A percentile compares a stretch with the other conserved stretches of the same genome.
Evolutionary conservation across 1,139 yeast species (phyloP).

Genomic region (Saccharomyces pastorianus): DNA sequence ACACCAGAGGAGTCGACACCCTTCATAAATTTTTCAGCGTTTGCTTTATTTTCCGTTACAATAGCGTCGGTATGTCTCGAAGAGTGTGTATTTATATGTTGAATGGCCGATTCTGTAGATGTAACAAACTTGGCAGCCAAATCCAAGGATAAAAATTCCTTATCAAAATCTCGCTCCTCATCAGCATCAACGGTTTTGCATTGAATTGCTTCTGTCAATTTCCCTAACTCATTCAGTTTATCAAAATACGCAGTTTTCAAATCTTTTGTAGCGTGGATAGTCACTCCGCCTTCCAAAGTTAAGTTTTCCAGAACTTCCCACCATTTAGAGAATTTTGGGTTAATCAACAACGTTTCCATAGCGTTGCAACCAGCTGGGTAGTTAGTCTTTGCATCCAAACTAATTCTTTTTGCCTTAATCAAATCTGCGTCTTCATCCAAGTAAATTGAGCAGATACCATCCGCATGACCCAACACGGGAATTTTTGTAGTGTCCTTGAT

Average conservation of each 20-base stretch:
- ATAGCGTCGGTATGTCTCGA: conserved; percentile 96
- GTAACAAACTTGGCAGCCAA: conserved; percentile 62
- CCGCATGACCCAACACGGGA: conserved; percentile 97
- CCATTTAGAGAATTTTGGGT: conserved; percentile 42
- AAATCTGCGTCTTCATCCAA: conserved; percentile 70
- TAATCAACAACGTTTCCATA: conserved; percentile 73
- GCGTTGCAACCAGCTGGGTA: conserved; percentile 99
- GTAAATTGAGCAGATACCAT: conserved; percentile 88
- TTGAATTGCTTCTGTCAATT: conserved; percentile 23
- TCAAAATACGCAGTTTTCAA: conserved; percentile 32
- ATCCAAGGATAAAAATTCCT: conserved; percentile 76
- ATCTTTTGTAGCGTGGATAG: conserved; percentile 56
- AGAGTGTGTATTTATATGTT: conserved; percentile 81
- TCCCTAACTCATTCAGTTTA: conserved; percentile 21
- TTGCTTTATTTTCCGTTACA: conserved; percentile 60
- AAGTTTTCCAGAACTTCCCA: conserved; percentile 41
- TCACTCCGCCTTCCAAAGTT: conserved; percentile 59
- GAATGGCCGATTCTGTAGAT: conserved; percentile 60
- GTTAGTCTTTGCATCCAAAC: conserved; percentile 84
- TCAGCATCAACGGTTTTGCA: conserved; percentile 38
- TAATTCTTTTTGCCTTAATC: conserved; percentile 63
- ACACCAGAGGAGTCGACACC: conserved; percentile 94
- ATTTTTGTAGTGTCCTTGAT: conserved; percentile 85
- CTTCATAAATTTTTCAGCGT: conserved; percentile 69
- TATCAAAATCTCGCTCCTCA: conserved; percentile 58